Conservation (phyloP, 345 rosid genomes). For the Rhodomyrtus tomentosa region DNA sequence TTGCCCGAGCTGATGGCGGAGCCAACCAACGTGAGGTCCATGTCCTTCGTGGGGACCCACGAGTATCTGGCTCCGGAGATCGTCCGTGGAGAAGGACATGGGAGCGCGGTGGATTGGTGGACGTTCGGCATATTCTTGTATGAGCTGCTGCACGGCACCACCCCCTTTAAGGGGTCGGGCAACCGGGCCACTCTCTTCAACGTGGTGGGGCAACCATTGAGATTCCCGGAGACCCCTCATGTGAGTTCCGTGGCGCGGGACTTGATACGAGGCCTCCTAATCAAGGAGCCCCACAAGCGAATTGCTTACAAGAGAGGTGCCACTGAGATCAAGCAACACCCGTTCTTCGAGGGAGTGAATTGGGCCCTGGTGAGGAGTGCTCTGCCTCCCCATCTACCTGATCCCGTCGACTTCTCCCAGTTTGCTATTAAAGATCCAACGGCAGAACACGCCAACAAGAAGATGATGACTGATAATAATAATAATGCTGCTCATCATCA, state of each 20-base stretch:
- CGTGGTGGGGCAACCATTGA: constrained; percentile 76
- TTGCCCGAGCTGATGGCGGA: constrained; percentile 91
- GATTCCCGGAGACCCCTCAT: constrained; percentile 65
- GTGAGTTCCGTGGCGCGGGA: constrained; percentile 63
- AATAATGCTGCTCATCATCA: constrained; percentile 1
- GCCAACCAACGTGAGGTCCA: constrained; percentile 76
- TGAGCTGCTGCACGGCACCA: constrained; percentile 71
- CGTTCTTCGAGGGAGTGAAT: constrained; percentile 79
- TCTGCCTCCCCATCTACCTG: constrained; percentile 75
- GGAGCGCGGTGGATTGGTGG: constrained; percentile 99
- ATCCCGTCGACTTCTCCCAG: constrained; percentile 53
- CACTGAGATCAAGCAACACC: constrained; percentile 85
- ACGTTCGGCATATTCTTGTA: constrained; percentile 80
- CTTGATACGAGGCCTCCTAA: constrained; percentile 60
- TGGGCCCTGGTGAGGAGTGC: constrained; percentile 91
- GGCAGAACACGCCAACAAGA: constrained; percentile 1
- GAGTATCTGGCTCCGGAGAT: constrained; percentile 91
- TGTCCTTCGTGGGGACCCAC: constrained; percentile 94
- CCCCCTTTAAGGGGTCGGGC: constrained; percentile 91
- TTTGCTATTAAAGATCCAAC: constrained; percentile 36
- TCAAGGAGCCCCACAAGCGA: constrained; percentile 75
- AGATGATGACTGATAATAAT: neutral
- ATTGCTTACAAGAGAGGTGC: constrained; percentile 84
- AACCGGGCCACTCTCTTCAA: constrained; percentile 79
- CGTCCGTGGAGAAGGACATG: constrained; percentile 93